Evolutionary conservation across 1,284 basidiomycete genomes (phyloP), one percentile per base, ranked within the genome.

Genomic region (Cutaneotrichosporon spelunceum): DNA sequence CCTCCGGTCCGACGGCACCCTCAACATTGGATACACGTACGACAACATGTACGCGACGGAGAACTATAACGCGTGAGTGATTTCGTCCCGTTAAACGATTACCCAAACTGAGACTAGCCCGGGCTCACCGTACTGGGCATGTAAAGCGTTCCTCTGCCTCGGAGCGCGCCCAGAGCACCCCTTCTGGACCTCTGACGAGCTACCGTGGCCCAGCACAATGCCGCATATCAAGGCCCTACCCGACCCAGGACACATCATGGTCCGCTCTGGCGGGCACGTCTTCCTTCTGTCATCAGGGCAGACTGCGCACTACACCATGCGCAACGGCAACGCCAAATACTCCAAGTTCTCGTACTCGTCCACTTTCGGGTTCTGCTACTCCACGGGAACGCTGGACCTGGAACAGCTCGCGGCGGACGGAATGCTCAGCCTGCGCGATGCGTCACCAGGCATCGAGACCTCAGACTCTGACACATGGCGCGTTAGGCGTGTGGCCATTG

Each of bases 61-160:
- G 39, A 55, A 55, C 33, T 55, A 55, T 27, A 55, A 55, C 13
- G 53, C 53, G 53, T 55, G 29, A n/a, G 53, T 29, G 16, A 10
- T 49, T 13, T 34, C 8, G n/a, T 24, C 16, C 29, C 47, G 13
- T 85, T 72, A 85, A 4, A 10, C 26, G 2, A 4, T 5, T 89
- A 81, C 86, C 16, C 78, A 89, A 73, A 89, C 88, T 77, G 89
- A 90, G 79, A 89, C 89, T 72, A 88, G 87, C 0, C 87, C 88
- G 1, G 62, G 76, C 10, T 88, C 87, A n/a, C 86, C 87, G 1
- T 91, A 90, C 76, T 90, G 88, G 88, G 87, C 85, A 70, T 89
- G 87, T 81, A 89, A 90, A 70, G 86, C 87, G 1, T 90, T 90
- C 75, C 81, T 87, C 45, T 79, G 86, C 5, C 83, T 90, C n/a